Conservation (phyloP, 306 rosid genomes). For the Cucurbita ficifolia region DNA sequence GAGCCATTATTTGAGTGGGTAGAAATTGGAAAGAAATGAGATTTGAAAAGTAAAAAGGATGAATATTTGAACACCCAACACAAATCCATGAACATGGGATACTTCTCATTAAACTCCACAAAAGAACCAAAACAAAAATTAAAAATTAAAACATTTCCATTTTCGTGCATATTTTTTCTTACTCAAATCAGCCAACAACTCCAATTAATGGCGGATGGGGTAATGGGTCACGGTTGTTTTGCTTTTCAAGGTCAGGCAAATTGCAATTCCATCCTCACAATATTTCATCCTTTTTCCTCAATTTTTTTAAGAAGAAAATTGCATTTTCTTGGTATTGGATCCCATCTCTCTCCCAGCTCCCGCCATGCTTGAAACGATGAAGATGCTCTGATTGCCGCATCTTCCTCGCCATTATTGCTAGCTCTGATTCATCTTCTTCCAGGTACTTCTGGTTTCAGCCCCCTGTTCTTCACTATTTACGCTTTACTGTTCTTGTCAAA, state of each 20-base stretch:
- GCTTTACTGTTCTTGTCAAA: neutral
- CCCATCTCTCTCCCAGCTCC: conserved; percentile 5
- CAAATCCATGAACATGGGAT: neutral
- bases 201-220: neutral
- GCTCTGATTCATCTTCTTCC: neutral
- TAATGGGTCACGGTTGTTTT: neutral
- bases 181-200: conserved; percentile 1
- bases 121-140: neutral
- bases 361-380: neutral
- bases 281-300: neutral
- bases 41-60: neutral
- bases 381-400: neutral
- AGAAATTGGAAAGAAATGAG: neutral
- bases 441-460: neutral
- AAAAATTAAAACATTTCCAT: neutral
- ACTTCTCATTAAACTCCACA: neutral
- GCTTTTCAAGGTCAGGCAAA: neutral
- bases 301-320: neutral
- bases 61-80: too few relatives aligned
- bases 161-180: neutral
- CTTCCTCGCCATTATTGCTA: neutral
- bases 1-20: too few relatives aligned
- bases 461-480: neutral
- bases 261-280: neutral
- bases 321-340: neutral